Base-by-base conservation (phyloP, 257 asterid species). In the Echites panduratus region DNA sequence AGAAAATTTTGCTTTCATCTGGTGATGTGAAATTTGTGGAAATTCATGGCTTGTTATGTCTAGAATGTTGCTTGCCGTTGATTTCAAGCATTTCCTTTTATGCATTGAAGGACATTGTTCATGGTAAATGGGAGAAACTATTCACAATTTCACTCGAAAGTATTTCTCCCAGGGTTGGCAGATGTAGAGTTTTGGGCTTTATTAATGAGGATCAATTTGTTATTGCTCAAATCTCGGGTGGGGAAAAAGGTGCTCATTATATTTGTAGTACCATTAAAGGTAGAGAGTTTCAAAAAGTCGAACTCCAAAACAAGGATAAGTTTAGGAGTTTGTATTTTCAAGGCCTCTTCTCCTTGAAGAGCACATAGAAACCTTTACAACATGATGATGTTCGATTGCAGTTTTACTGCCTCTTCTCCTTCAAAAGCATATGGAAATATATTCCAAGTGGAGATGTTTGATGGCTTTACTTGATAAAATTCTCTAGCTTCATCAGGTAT, bases 371-470 rank as follows among this genome's bases (percentile, higher is more conserved):
- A 44, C 48, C 48, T 5, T 44, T 44, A 6, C n/a, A n/a, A n/a
- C n/a, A n/a, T n/a, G n/a, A n/a, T n/a, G n/a, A n/a, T n/a, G n/a
- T n/a, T 32, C 2, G 29, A 29, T 16, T 61, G 43, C 44, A 61
- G 29, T 61, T 61, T 61, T 43, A 12, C 12, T 17, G 44, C 0
- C 16, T 61, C n/a, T 29, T 61, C 13, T 27, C 44, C 4, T 61
- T 61, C 19, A 61, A 75, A 79, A 71, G 70, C 63, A 69, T 10
- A 19, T 61, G 10, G 10, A 45, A 45, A 45, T 11, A 14, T 9
- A 7, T 11, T 0, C 50, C 10, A 45, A 11, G 0, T 45, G 9
- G 50, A 45, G 12, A 7, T 41, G 45, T 45, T 45, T 45, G 50
- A 45, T 45, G 9, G 50, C 8, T 2, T 45, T 4, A 45, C 9